Conservation (phyloP, 1,139 yeast genomes). For the Hansenula anomala region DNA sequence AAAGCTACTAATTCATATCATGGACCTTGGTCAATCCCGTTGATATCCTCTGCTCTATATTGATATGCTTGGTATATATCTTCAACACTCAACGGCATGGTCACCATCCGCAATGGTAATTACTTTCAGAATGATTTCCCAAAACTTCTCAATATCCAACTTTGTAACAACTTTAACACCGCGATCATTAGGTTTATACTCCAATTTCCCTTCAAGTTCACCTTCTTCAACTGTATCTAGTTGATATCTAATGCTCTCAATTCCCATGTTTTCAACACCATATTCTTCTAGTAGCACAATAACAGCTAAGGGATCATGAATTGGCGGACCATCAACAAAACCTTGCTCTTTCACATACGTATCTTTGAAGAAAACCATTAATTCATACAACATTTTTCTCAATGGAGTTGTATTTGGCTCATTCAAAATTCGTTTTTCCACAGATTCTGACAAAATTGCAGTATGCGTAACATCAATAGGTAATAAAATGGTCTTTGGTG, state of each 20-base stretch:
- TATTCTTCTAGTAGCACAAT: conserved; percentile 46
- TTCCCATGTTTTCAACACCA: conserved; percentile 5
- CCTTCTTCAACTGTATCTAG: conserved; percentile 13
- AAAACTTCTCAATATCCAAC: conserved; percentile 15
- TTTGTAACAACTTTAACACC: conserved; percentile 27
- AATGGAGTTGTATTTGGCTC: conserved; percentile 29
- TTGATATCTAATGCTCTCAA: conserved; percentile 6
- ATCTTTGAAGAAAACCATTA: conserved; percentile 51
- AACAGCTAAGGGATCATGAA: conserved; percentile 79
- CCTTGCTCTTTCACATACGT: conserved; percentile 42
- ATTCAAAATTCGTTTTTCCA: conserved; percentile 32
- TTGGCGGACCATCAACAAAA: conserved; percentile 60
- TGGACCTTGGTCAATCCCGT: no score
- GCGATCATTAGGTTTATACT: conserved; percentile 15
- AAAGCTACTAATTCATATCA: no score
- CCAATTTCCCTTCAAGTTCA: conserved; percentile 15
- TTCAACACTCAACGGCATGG: background rate
- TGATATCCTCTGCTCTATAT: no score
- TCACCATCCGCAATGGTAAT: conserved; percentile 9
- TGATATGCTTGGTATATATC: no score
- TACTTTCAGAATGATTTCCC: conserved; percentile 11
- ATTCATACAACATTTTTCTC: conserved; percentile 51
- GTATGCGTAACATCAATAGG: conserved; percentile 73
- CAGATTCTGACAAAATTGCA: conserved; percentile 50
- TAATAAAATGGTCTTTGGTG: conserved; percentile 46